Base-by-base conservation (phyloP, 352 stramenopile species). In the Pythium insidiosum region DNA sequence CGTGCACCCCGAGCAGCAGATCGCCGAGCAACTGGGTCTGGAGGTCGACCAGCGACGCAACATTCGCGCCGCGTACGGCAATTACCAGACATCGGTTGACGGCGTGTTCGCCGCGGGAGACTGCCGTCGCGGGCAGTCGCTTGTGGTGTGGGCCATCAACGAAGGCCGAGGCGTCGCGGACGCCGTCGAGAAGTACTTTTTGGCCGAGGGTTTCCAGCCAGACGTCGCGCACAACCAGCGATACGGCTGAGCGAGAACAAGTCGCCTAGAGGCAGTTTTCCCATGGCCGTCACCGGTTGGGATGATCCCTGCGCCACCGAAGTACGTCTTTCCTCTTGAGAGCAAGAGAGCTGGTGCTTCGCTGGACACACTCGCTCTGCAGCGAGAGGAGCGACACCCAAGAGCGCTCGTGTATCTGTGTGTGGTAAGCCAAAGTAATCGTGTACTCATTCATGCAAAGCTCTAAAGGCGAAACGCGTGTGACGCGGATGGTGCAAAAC, bases 121-220 rank as follows among this genome's bases (percentile, higher is more conserved):
- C 79, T 99, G 95, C 69, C 85, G 96, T 38, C 83, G 96, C 29
- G 95, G 96, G 29, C 96, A 99, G 68, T 97, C 84, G 48, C 80
- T 99, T 20, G 95, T 99, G 19, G 95, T 99, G 18, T 99, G 95
- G 95, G 95, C 95, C 6, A 98, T 99, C 65, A 94, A 98, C 57
- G 95, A 99, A 69, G 95, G 95, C 16, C 87, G 95, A 40, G 88
- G 94, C 22, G 90, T 95, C 12, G 95, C 95, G 10, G 75, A 91
- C 35, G 68, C 73, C 13, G 78, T 91, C 37, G 75, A 91, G 56
- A 79, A 84, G 47, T 91, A 88, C 60, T 88, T 91, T 50, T 31
- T 88, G 47, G 63, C 78, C 45, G 75, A 87, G 47, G 78, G 75
- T 1, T 82, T 79, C 44, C 74, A 88, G 50, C 74, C 76, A 5